Conservation (phyloP, 1,284 basidiomycete genomes). For the Marasmius sp. region DNA sequence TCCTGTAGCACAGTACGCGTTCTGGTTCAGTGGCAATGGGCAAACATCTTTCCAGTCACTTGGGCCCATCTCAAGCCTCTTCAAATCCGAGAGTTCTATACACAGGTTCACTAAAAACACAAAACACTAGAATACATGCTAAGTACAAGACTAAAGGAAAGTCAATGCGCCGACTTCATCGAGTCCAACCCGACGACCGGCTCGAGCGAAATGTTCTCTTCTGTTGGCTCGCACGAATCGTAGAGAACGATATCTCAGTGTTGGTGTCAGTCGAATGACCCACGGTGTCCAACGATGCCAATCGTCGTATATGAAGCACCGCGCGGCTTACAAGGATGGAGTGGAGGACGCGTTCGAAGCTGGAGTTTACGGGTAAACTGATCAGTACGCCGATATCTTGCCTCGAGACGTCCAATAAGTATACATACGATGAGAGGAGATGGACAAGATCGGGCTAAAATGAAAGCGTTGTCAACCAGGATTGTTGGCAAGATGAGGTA, state of each 20-base stretch:
- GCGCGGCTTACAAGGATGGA: neutral
- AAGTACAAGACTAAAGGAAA: too few relatives aligned
- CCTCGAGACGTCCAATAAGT: neutral
- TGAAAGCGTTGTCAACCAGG: neutral
- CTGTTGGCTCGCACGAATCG: neutral
- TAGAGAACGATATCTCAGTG: neutral
- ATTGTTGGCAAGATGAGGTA: neutral
- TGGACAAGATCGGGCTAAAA: neutral
- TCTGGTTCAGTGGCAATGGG: too few relatives aligned
- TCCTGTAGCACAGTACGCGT: too few relatives aligned
- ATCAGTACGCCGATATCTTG: neutral
- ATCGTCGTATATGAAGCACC: neutral
- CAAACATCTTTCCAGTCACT: too few relatives aligned
- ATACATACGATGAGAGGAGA: neutral
- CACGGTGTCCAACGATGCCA: neutral
- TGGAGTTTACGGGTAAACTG: neutral
- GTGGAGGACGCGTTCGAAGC: neutral
- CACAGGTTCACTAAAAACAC: too few relatives aligned
- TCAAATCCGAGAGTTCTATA: too few relatives aligned
- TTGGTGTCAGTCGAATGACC: neutral
- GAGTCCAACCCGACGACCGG: too few relatives aligned
- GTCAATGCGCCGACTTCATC: too few relatives aligned
- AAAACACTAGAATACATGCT: too few relatives aligned
- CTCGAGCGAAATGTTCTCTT: too few relatives aligned
- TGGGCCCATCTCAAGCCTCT: too few relatives aligned